Conservation (phyloP, 495 filamentous ascomycete genomes). For the Talaromyces trachyspermus region DNA sequence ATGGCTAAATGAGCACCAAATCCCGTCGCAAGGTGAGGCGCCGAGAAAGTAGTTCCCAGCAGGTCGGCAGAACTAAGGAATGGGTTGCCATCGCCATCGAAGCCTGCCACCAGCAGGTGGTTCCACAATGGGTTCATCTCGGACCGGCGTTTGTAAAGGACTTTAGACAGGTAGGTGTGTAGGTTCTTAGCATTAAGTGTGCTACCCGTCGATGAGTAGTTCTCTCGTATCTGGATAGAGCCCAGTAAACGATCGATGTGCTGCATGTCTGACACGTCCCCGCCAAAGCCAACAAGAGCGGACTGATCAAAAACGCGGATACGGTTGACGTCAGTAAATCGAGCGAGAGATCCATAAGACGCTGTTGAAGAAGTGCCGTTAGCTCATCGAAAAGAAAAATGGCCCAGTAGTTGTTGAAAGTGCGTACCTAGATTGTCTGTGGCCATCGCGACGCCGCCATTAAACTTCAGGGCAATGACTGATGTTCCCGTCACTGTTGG, state of each 20-base stretch:
- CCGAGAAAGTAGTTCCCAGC: constrained; percentile 82
- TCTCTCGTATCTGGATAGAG: constrained; percentile 80
- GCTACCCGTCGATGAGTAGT: constrained; percentile 57
- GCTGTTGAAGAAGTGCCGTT: constrained; percentile 41
- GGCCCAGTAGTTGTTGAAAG: background rate
- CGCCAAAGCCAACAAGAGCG: constrained; percentile 78
- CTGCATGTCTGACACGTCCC: constrained; percentile 98
- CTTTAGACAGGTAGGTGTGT: constrained; percentile 90
- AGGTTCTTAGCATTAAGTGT: constrained; percentile 82
- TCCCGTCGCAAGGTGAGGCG: constrained; percentile 83
- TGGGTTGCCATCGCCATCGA: constrained; percentile 71
- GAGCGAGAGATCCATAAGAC: constrained; percentile 93
- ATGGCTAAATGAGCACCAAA: constrained; percentile 90
- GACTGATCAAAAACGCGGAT: constrained; percentile 71
- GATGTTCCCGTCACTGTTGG: constrained; percentile 95
- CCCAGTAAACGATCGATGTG: constrained; percentile 85
- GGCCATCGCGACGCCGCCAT: constrained; percentile 90
- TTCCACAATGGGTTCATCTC: constrained; percentile 99
- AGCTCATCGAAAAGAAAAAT: constrained; percentile 6
- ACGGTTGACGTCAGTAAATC: constrained; percentile 89
- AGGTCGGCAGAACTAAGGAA: constrained; percentile 89
- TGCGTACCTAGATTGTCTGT: constrained; percentile 85
- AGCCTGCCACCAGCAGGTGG: constrained; percentile 78
- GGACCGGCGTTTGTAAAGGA: constrained; percentile 87
- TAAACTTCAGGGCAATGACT: constrained; percentile 88